Conservation (phyloP, 31 red algal species). For the Porphyra umbilicalis region DNA sequence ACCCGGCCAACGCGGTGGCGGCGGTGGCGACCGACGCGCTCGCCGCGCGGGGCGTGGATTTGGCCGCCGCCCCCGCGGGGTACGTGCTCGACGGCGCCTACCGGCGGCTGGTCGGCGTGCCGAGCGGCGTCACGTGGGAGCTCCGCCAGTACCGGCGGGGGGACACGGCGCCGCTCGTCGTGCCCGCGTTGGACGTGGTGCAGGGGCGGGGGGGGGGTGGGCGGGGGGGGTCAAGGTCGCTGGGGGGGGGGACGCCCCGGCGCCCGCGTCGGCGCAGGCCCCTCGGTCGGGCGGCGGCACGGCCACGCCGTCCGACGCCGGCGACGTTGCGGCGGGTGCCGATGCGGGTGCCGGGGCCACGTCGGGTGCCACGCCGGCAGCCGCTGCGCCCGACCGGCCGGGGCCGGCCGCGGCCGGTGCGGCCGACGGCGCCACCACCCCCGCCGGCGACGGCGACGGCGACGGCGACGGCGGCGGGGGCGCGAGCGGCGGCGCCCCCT, state of each 20-base stretch:
- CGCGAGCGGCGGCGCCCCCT: not conserved
- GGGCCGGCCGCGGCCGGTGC: not conserved
- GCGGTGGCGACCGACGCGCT: constrained; percentile 17
- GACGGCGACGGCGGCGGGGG: not conserved
- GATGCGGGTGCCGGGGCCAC: not conserved
- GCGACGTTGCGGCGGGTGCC: not conserved
- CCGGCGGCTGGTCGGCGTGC: constrained; percentile 38
- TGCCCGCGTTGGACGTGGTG: not conserved
- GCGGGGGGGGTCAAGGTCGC: not conserved
- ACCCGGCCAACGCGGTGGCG: constrained; percentile 23
- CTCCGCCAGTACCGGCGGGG: not conserved
- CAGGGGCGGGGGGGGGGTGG: not conserved
- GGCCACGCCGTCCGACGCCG: not conserved
- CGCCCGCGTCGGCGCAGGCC: not conserved
- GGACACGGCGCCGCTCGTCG: not conserved
- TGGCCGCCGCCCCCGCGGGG: constrained; percentile 10
- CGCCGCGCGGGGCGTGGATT: constrained; percentile 39
- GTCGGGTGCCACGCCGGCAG: not conserved
- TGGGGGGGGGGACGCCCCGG: not conserved
- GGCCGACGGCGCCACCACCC: not conserved
- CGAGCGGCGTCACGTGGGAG: constrained; percentile 42
- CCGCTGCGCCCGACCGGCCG: not conserved
- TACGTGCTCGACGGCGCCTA: constrained; percentile 59
- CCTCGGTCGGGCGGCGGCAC: not conserved
- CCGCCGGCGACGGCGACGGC: no score